Percentiles rank a stretch among this genome's conserved stretches.
Evolutionary conservation across 106 monocot species (phyloP).

Genomic region (Allium fistulosum): DNA sequence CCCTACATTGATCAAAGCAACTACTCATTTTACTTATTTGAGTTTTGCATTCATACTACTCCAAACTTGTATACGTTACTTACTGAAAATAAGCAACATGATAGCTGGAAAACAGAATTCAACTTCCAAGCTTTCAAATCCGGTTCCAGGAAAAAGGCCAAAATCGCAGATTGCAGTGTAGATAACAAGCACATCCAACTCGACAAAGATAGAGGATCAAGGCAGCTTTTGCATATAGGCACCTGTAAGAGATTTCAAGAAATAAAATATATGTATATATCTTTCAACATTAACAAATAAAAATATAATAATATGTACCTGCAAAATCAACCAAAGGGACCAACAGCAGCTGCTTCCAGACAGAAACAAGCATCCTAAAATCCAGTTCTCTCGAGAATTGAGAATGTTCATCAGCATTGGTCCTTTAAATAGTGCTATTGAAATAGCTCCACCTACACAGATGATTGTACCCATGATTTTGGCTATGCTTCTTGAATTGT

Average conservation of each 20-base stretch:
- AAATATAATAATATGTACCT: conserved; percentile 17
- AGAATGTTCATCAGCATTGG: conserved; percentile 21
- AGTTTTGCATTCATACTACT: too few relatives aligned
- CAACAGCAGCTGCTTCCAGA: conserved; percentile 43
- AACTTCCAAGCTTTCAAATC: conserved; percentile 35
- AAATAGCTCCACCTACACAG: conserved; percentile 40
- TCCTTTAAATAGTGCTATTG: conserved; percentile 41
- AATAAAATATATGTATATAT: neutral
- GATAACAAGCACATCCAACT: conserved; percentile 57
- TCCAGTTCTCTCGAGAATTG: conserved; percentile 24
- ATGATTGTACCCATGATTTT: conserved; percentile 44
- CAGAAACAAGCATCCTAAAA: conserved; percentile 34
- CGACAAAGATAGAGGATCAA: conserved; percentile 38
- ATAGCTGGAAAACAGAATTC: conserved; percentile 19
- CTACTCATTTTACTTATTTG: too few relatives aligned
- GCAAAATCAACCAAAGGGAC: conserved; percentile 58
- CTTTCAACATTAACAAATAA: neutral
- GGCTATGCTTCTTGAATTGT: conserved; percentile 33
- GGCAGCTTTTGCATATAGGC: conserved; percentile 27
- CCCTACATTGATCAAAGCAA: conserved; percentile 20
- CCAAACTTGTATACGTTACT: neutral
- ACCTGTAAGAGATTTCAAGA: conserved; percentile 13
- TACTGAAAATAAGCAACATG: conserved; percentile 32
- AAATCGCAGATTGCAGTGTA: conserved; percentile 23
- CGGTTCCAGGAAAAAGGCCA: conserved; percentile 29